A percentile compares a stretch with the other conserved stretches of the same genome.
These are phyloP conservation scores for Hygrophorus russula DNA, from an alignment of 768 basidiomycete species.

Conservation along the genomic window DNA sequence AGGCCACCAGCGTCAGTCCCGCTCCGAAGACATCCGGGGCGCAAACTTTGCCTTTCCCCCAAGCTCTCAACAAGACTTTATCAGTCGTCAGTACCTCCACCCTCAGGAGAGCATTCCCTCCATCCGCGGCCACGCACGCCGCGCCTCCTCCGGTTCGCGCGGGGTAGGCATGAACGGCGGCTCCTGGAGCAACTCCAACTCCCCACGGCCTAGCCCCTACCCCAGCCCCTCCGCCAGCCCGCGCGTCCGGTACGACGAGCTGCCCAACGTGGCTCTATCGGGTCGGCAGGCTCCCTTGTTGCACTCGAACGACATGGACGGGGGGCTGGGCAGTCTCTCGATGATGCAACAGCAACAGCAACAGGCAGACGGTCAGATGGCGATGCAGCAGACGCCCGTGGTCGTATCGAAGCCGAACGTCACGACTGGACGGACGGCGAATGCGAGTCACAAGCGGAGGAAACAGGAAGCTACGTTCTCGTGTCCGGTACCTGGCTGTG, in stretches of 20 bases:
- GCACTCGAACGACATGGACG: not conserved
- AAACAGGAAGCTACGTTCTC: conserved; percentile 84
- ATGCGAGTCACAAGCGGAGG: conserved; percentile 74
- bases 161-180: conserved; percentile 18
- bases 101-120: conserved; percentile 4
- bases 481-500: conserved; percentile 76
- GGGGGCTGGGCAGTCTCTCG: not conserved
- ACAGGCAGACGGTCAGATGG: not conserved
- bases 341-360: not conserved
- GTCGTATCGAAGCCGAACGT: conserved; percentile 66
- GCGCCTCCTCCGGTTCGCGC: conserved; percentile 30
- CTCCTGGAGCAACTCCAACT: conserved; percentile 22
- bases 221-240: conserved; percentile 62
- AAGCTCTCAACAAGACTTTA: conserved; percentile 10
- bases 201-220: conserved; percentile 46
- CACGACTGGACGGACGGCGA: conserved; percentile 81
- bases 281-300: not conserved
- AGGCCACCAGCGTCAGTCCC: conserved; percentile 17
- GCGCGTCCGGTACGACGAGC: conserved; percentile 36
- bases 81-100: conserved; percentile 14
- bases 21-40: conserved; percentile 37
- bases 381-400: not conserved
- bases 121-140: conserved; percentile 22
- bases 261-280: conserved; percentile 23
- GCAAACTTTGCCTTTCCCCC: conserved; percentile 11